Evolutionary conservation across 768 basidiomycete genomes (phyloP).

Genomic region (Lactarius sanguifluus): DNA sequence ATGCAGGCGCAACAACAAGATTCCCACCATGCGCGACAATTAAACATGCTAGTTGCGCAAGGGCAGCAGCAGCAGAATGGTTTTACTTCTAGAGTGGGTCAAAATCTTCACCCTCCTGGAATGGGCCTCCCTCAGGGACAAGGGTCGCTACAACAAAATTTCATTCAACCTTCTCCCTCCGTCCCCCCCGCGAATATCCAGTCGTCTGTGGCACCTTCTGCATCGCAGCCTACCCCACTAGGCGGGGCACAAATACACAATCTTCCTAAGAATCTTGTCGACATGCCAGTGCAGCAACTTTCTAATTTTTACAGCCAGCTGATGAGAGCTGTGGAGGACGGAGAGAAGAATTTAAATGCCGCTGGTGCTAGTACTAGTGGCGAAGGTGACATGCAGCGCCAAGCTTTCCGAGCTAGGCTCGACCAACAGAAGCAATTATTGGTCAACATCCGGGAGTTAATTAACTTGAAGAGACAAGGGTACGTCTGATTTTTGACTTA

Average conservation of each 20-base stretch:
- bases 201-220: slow-evolving; percentile 2
- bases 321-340: background rate
- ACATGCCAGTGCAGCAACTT: slow-evolving; percentile 8
- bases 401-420: slow-evolving; percentile 2
- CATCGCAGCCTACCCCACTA: slow-evolving; percentile 8
- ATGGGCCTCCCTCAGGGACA: slow-evolving; percentile 21
- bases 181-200: slow-evolving; percentile 8
- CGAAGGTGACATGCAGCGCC: slow-evolving; percentile 15
- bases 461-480: slow-evolving; percentile 12
- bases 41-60: slow-evolving; percentile 14
- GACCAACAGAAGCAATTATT: slow-evolving; percentile 6
- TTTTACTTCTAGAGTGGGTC: slow-evolving; percentile 16
- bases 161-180: slow-evolving; percentile 17
- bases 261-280: background rate
- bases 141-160: slow-evolving; percentile 14
- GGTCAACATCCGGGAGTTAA: slow-evolving; percentile 6
- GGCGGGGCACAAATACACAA: background rate
- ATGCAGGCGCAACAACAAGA: slow-evolving; percentile 14
- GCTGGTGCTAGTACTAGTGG: background rate
- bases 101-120: slow-evolving; percentile 19
- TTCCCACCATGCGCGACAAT: slow-evolving; percentile 7
- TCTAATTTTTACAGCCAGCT: background rate
- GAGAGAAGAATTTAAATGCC: slow-evolving; percentile 14
- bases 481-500: background rate
- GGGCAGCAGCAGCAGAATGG: slow-evolving; percentile 18